Base-by-base conservation (phyloP, 495 filamentous ascomycete species). In the Penicillium goetzii region DNA sequence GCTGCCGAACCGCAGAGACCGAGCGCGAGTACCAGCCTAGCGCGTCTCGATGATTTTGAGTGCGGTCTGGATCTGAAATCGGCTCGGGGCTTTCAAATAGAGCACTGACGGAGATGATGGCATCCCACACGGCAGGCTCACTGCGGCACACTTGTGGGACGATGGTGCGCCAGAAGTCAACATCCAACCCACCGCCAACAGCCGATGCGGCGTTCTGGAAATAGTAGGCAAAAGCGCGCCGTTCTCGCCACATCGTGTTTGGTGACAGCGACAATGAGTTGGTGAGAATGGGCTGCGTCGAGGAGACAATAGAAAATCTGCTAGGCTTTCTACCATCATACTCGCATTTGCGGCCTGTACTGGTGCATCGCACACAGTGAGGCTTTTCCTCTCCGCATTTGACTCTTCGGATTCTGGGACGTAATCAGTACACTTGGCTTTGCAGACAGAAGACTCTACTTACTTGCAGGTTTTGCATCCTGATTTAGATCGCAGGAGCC, bases 311-410 rank as follows among this genome's bases (percentile, higher is more conserved):
- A 12, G 30, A 34, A 8, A 55, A 34, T 55, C 34, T 54, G 54
- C 40, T 36, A 45, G 66, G 58, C 12, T 55, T 8, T 6, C 55
- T 50, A 19, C 33, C 40, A 14, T 73, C 59, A 56, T 79, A 80
- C 49, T 81, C 78, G 63, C 81, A 82, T 41, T 80, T 80, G 30
- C 81, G 79, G 45, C 82, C 82, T n/a, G 82, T 83, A 32, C 71
- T 80, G 25, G 70, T 80, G 64, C 81, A 85, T 58, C 77, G 75
- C 2, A 73, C 12, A 66, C 80, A 82, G 9, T 61, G 45, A 0
- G 85, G 85, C 68, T 81, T 84, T 56, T 75, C 73, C 62, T 88
- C 83, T 49, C 84, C 85, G 60, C 85, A 88, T 64, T 86, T 88
- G 33, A 88, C 78, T 56, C 76, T 79, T 58, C 85, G 79, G 32